Base-by-base conservation (phyloP, 352 stramenopile species). In the Globisporangium irregulare region DNA sequence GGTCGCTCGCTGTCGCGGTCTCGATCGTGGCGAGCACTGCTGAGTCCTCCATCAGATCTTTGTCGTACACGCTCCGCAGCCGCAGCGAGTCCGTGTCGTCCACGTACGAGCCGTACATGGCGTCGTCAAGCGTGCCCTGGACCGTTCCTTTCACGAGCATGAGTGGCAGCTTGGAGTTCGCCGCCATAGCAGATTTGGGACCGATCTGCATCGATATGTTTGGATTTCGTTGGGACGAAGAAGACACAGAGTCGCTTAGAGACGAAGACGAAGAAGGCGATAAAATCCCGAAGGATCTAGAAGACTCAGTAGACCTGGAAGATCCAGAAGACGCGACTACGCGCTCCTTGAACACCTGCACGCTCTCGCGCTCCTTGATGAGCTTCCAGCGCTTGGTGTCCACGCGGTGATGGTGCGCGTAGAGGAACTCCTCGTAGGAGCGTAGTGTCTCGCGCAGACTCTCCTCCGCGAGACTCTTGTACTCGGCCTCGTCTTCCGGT, bases 31-130 rank as follows among this genome's bases (percentile, higher is more conserved):
- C 65, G 22, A 87, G 67, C 12, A 86, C 73, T 15, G 85, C 77
- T 51, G 70, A 79, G 58, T 85, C 80, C 66, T 86, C 84, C 57
- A 88, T 81, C 27, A 76, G 64, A 58, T 88, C 80, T 14, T 81
- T 70, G n/a, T 79, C 55, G 71, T 78, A 84, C 20, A 67, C 32
- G 18, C 69, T 75, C 10, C 73, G 78, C 7, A 59, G 43, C 1
- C 72, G 74, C 24, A 87, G 62, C 25, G 77, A 78, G 5, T 65
- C 43, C 36, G 75, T 80, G 69, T 87, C 78, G 50, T 80, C 70
- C 27, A 75, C 75, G 29, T 75, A 72, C 34, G 64, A 67, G 32
- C 79, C 80, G 62, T 87, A 89, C 62, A 89, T 71, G 20, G 74
- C 69, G 59, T 91, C 82, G 27, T 89, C 80, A 18, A 91, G 41